Conservation (phyloP, 345 rosid species). For the Ceriops decandra region DNA sequence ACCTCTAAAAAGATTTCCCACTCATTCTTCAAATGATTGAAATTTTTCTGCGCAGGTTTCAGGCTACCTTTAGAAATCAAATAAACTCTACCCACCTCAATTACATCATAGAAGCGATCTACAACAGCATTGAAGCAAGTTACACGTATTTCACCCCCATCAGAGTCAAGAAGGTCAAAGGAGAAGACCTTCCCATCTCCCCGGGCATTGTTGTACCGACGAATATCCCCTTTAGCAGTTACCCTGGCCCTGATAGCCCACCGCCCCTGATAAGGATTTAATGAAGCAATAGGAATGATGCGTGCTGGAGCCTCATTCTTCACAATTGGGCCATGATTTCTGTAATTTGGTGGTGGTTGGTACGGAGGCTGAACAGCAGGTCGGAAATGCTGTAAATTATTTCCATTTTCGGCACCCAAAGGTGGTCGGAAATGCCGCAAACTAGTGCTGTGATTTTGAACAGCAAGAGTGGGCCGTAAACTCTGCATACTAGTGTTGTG, state of each 20-base stretch:
- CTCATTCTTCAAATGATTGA: slow-evolving; percentile 86
- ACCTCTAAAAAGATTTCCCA: slow-evolving; percentile 86
- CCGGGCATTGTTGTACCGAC: slow-evolving; percentile 78
- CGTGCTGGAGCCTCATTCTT: slow-evolving; percentile 89
- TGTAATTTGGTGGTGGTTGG: slow-evolving; percentile 72
- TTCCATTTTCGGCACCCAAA: slow-evolving; percentile 27
- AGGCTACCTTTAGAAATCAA: slow-evolving; percentile 78
- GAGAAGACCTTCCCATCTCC: slow-evolving; percentile 95
- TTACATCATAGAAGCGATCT: slow-evolving; percentile 65
- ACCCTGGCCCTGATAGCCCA: slow-evolving; percentile 95
- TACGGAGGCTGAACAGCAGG: slow-evolving; percentile 76
- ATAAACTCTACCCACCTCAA: slow-evolving; percentile 80
- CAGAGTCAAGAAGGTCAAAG: slow-evolving; percentile 86
- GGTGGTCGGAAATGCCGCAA: slow-evolving; percentile 8
- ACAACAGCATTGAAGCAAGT: slow-evolving; percentile 88
- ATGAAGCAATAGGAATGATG: slow-evolving; percentile 70
- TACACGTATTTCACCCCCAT: slow-evolving; percentile 86
- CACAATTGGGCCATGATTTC: slow-evolving; percentile 69
- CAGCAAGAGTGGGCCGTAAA: slow-evolving; percentile 42
- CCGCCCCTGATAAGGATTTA: slow-evolving; percentile 87
- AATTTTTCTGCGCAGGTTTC: slow-evolving; percentile 84
- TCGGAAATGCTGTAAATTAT: slow-evolving; percentile 42
- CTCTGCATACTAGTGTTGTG: slow-evolving; percentile 32
- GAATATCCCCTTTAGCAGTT: slow-evolving; percentile 84
- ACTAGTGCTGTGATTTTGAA: slow-evolving; percentile 20